Base-by-base conservation (phyloP, 768 basidiomycete species). In the Tylopilus felleus region DNA sequence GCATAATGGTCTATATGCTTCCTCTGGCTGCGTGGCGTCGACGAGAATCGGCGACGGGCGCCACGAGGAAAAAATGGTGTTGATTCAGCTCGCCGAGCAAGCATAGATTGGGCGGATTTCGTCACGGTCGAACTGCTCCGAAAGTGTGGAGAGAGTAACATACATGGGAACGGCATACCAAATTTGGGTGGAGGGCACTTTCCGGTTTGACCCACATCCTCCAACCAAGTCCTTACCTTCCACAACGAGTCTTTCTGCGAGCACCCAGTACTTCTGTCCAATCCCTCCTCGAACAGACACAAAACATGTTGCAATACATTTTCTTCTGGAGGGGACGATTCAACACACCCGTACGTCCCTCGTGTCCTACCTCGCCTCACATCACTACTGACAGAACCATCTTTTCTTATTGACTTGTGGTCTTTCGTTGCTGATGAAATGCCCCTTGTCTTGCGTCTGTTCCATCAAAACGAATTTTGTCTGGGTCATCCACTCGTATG, bases 1-100 rank as follows among this genome's bases (percentile, higher is more conserved):
- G 66, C 62, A 44, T 71, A 71, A 28, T 70, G 68, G 38, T 71
- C 65, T 39, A 39, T 16, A 14, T 53, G 55, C 13, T 57, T 65
- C 46, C 47, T 60, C 17, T 31, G 51, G 10, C 42, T 28, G 35
- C 42, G 36, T 6, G 49, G 12, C 1, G 64, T 56, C 9, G 57
- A 70, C 27, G 68, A 66, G 43, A 70, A 69, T 8, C 13, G 48
- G 19, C 64, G 48, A 17, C 60, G 54, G 10, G 5, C 6, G 12
- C 49, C 6, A 33, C 33, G 21, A 36, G 27, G 22, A 45, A 17
- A 3, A 27, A 2, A 27, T 1, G 23, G 29, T 0, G 12, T 4
- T 5, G 16, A 19, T 36, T 47, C 21, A 35, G 21, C 31, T 19
- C 23, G 19, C 9, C 31, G 38, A 31, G 41, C 4, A 2, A 41